phyloP scores from a whole-genome alignment of 148 eudicot genomes.

The Rhododendron vialii region DNA sequence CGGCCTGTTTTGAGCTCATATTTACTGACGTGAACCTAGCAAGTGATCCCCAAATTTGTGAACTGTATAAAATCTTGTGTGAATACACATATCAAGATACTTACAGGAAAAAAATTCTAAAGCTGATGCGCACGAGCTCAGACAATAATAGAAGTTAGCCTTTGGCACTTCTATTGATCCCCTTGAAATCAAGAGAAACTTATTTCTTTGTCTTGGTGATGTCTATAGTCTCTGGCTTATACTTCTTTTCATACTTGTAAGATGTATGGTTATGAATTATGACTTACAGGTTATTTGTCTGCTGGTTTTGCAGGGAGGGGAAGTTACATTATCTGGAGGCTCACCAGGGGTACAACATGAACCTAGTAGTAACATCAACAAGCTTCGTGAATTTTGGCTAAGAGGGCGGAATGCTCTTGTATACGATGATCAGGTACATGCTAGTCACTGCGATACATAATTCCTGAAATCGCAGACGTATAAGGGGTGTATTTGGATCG shows the following conservation, averaged over 20 bases:
- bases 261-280: not conserved
- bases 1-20: not conserved
- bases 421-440: slow-evolving; percentile 43
- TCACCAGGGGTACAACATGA: slow-evolving; percentile 19
- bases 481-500: not conserved
- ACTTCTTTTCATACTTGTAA: not conserved
- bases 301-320: slow-evolving; percentile 11
- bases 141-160: not conserved
- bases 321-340: slow-evolving; percentile 12
- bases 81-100: not conserved
- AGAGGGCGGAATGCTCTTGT: slow-evolving; percentile 39
- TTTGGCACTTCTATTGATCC: not conserved
- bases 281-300: not conserved
- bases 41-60: not conserved
- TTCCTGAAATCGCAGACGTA: not conserved
- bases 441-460: not conserved
- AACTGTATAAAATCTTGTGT: not conserved
- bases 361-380: slow-evolving; percentile 27
- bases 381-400: slow-evolving; percentile 48
- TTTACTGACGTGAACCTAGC: not conserved
- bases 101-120: not conserved
- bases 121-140: not conserved
- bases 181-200: not conserved
- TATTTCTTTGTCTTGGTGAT: not conserved
- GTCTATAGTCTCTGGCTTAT: not conserved